Base-by-base conservation (phyloP, 805 yeast genomes). In the Nakazawaea sp. region DNA sequence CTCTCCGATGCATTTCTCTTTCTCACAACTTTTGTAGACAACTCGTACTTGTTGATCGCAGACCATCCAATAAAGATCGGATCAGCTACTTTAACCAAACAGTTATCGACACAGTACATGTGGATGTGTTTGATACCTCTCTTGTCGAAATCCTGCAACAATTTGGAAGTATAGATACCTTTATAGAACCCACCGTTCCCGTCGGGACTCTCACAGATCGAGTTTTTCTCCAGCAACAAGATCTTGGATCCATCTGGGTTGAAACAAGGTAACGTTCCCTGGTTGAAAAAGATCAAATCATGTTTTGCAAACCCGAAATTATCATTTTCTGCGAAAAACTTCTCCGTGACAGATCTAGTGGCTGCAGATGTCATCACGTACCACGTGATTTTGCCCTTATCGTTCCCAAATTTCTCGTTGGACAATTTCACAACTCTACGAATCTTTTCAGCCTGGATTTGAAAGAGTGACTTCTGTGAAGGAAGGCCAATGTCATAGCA, bases 121-220 rank as follows among this genome's bases (percentile, higher is more conserved):
- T 92, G 97, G 43, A 92, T 70, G 55, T 92, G 97, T 58, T 85
- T 76, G 45, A 90, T 75, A 5, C 87, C 88, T 40, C 77, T 78
- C 6, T 48, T 42, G 20, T 61, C 52, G 55, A 92, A 74, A 55
- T 90, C 96, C 5, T 72, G 71, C 23, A 92, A 51, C 15, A 89
- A 64, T 2, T 75, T 72, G 46, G 80, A 73, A 30, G 71, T 71
- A 48, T 64, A 61, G 27, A 92, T 68, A 1, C 96, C 97, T 52
- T 77, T 81, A 64, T 92, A 92, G 35, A 92, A 66, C 2, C 99
- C 99, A 41, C 99, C 99, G 56, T 92, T 92, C 1, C 99, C 99
- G 59, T 92, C 97, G 2, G 99, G 99, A 5, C 96, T 84, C 50
- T 83, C 82, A 19, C 88, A 80, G 27, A 86, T 68, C 18, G 68